Conservation (phyloP, 2,329 filamentous ascomycete species). For the Paecilomyces formosus region DNA sequence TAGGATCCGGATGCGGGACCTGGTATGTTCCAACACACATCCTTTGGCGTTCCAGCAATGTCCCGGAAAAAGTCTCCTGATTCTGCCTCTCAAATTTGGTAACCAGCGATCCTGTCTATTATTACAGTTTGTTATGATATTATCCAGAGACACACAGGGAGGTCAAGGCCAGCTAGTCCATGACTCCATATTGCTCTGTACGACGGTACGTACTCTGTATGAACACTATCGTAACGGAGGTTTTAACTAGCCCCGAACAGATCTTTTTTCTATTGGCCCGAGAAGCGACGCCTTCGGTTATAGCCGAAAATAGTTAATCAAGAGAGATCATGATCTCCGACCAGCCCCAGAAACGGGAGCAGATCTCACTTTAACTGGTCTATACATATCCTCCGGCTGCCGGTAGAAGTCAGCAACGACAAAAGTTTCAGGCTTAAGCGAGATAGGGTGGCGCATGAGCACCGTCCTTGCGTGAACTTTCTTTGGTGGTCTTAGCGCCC, state of each 20-base stretch:
- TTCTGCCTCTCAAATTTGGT: background rate
- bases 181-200: too few relatives aligned
- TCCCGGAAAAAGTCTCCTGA: background rate
- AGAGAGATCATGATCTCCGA: background rate
- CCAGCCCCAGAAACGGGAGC: background rate
- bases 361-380: background rate
- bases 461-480: background rate
- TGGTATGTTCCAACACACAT: background rate
- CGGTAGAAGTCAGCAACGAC: background rate
- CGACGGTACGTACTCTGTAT: background rate
- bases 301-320: background rate
- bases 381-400: background rate
- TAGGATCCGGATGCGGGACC: background rate
- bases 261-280: background rate
- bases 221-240: background rate
- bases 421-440: background rate
- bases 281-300: background rate
- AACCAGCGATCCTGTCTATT: background rate
- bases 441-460: background rate
- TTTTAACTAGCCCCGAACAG: background rate
- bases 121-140: background rate
- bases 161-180: background rate
- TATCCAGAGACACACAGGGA: background rate
- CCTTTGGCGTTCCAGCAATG: background rate
- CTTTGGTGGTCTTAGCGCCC: background rate